These are phyloP conservation scores for Mycena capillaripes DNA, from an alignment of 768 basidiomycete species.

Conservation along the genomic window DNA sequence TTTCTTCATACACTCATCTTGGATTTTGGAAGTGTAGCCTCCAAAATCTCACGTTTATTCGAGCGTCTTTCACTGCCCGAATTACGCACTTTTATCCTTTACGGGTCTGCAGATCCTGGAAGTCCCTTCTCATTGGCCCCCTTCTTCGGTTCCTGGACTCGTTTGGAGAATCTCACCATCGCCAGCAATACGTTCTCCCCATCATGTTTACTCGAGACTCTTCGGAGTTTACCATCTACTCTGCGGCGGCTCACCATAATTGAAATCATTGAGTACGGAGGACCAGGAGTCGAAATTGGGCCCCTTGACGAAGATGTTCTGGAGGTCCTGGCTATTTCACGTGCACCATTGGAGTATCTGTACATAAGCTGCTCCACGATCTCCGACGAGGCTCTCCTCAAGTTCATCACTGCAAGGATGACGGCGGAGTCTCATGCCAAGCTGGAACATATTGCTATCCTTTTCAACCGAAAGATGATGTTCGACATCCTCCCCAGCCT, in stretches of 20 bases:
- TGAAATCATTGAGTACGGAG: neutral
- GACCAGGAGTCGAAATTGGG: too few species aligned
- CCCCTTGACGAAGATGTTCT: neutral
- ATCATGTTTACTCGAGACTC: neutral
- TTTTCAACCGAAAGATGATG: neutral
- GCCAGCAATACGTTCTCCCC: neutral
- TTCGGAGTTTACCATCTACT: neutral
- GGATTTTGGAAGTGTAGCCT: too few species aligned
- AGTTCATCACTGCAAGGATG: neutral
- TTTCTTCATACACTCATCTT: neutral
- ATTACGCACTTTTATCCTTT: neutral
- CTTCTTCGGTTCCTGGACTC: neutral
- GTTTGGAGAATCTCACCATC: neutral
- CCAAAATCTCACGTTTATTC: neutral
- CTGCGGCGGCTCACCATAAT: neutral
- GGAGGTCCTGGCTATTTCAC: neutral
- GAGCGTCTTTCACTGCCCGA: neutral
- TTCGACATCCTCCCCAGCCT: conserved; percentile 2
- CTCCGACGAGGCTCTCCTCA: neutral
- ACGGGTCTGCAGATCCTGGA: too few species aligned
- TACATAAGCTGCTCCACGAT: neutral
- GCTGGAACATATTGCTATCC: neutral
- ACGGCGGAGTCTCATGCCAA: neutral
- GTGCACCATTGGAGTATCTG: neutral
- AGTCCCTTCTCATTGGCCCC: neutral